These are phyloP conservation scores for Morella rubra DNA, from an alignment of 306 rosid genomes.

Conservation along the genomic window DNA sequence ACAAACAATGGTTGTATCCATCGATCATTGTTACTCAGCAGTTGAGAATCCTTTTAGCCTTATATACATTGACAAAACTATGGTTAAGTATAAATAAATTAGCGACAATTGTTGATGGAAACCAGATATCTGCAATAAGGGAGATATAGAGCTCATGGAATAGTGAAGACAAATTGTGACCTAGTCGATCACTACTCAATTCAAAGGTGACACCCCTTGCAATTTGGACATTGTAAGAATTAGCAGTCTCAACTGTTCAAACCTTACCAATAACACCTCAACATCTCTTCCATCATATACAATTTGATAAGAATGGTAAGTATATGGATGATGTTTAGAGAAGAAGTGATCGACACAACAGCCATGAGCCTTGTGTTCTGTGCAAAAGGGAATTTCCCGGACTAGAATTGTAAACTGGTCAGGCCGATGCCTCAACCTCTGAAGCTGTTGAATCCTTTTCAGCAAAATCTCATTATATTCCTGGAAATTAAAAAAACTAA, in stretches of 20 bases:
- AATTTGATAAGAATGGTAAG: conserved; percentile 69
- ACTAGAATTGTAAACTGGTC: conserved; percentile 77
- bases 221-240: not conserved
- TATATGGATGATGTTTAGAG: conserved; percentile 60
- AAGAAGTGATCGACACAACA: conserved; percentile 76
- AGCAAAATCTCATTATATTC: conserved; percentile 73
- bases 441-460: conserved; percentile 61
- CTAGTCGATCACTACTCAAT: not conserved
- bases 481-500: conserved; percentile 44
- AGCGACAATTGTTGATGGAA: not conserved
- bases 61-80: not conserved
- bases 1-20: not conserved
- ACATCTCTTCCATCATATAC: conserved; percentile 56
- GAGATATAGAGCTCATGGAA: not conserved
- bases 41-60: not conserved
- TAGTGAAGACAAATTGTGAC: not conserved
- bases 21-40: not conserved
- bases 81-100: not conserved
- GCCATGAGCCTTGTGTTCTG: conserved; percentile 56
- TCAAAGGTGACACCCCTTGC: not conserved
- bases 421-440: conserved; percentile 55
- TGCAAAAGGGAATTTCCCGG: conserved; percentile 79
- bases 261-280: conserved; percentile 59
- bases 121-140: not conserved
- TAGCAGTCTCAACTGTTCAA: conserved; percentile 4